These are phyloP conservation scores for Oryza brachyantha DNA, from an alignment of 176 grass and related monocot species.

Conservation along the genomic window DNA sequence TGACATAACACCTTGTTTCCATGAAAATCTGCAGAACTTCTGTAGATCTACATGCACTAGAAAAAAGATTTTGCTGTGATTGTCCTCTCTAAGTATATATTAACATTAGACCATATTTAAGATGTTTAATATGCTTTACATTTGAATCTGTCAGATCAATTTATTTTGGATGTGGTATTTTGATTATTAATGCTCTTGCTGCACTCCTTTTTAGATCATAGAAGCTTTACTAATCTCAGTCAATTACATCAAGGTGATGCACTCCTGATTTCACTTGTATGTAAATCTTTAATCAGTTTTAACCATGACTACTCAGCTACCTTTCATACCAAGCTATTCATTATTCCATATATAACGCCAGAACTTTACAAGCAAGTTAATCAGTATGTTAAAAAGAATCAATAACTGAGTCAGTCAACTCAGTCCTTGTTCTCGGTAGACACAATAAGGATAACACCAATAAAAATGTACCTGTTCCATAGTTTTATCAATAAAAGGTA, in stretches of 20 bases:
- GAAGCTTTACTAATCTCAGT: no score
- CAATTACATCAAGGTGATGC: no score
- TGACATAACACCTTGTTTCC: not conserved
- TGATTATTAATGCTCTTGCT: not conserved
- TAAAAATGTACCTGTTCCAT: not conserved
- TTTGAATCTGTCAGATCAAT: conserved; percentile 11
- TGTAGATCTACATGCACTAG: conserved; percentile 5
- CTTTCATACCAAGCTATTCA: not conserved
- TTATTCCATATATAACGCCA: not conserved
- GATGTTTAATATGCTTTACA: not conserved
- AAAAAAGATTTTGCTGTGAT: not conserved
- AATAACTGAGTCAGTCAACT: not conserved
- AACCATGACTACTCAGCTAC: conserved; percentile 1
- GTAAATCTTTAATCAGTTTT: not conserved
- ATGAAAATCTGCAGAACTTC: not conserved
- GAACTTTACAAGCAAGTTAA: not conserved
- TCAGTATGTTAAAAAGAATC: not conserved
- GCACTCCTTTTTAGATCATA: no score
- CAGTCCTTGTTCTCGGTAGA: conserved; percentile 1
- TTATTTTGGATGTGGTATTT: not conserved
- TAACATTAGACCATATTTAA: not conserved
- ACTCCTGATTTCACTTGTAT: not conserved
- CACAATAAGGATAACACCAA: conserved; percentile 12
- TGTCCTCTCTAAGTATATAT: not conserved
- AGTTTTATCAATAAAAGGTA: conserved; percentile 12